Evolutionary conservation across 2,329 filamentous ascomycete genomes (phyloP), one percentile per base, ranked within the genome.

Genomic region (Xylariales sp.): DNA sequence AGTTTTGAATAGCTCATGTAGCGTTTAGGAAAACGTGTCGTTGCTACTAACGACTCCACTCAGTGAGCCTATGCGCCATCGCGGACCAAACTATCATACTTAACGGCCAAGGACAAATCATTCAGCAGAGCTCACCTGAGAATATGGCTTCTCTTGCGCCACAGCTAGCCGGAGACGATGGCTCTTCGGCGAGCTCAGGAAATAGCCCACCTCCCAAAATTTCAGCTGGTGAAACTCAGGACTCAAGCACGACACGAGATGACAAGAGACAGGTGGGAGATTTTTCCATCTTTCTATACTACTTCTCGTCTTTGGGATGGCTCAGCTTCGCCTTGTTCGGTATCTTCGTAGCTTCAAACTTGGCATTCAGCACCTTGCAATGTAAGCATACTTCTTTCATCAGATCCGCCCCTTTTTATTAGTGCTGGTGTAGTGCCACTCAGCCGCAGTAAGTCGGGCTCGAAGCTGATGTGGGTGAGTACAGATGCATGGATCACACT

Each of bases 1-100:
- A 35, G 20, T 34, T 39, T 25, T 32, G 40, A 28, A 40, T 45
- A 25, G 35, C 42, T 14, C 35, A 40, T 16, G 42, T 45, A 23
- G 39, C 42, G 32, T 39, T 38, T 45, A 43, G n/a, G 39, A 23
- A 19, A 13, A 21, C 17, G 12, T 16, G 16, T 27, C 28, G 37
- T 23, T 25, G 14, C 29, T 39, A 21, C 28, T 28, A 32, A 25
- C 21, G 20, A 35, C 21, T 33, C 29, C 24, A 35, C 29, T 20
- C 20, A 23, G 23, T 40, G 33, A 35, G 33, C 33, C 33, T 35
- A 35, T 35, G 33, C 33, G 20, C 33, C 33, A 35, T 35, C 33
- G 33, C 33, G 20, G 33, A 35, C 33, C 33, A 35, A 35, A 35
- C 33, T 25, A 35, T 35, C 33, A 35, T 35, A 35, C 33, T 35